Conservation (phyloP, 257 asterid species). For the Ilex asprella region DNA sequence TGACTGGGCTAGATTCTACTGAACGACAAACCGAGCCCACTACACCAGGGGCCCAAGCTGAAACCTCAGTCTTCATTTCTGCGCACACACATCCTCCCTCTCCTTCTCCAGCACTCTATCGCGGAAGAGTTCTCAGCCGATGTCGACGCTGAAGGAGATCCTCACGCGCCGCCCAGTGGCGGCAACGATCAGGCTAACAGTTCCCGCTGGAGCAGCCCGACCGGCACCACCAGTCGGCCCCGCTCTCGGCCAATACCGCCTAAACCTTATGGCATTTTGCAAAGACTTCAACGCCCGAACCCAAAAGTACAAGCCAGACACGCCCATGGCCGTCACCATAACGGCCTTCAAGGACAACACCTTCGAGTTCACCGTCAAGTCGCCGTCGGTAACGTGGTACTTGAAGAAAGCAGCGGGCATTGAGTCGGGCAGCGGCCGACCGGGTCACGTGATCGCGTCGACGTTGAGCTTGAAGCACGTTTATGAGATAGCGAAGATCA, state of each 20-base stretch:
- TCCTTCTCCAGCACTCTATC: no score
- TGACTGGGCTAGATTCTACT: no score
- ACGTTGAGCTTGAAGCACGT: conserved; percentile 63
- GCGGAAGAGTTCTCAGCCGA: not conserved
- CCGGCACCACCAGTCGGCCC: conserved; percentile 95
- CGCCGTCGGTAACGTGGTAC: conserved; percentile 84
- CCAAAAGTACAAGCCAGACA: conserved; percentile 76
- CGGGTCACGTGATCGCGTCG: conserved; percentile 71
- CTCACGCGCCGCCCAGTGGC: conserved; percentile 79
- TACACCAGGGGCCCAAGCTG: no score
- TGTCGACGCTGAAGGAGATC: conserved; percentile 79
- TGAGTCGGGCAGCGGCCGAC: conserved; percentile 65
- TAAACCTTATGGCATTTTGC: conserved; percentile 90
- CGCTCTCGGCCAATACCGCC: conserved; percentile 73
- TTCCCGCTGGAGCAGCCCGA: conserved; percentile 80
- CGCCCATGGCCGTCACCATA: conserved; percentile 77
- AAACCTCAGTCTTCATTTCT: no score
- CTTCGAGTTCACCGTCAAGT: conserved; percentile 69
- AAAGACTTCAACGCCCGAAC: conserved; percentile 85
- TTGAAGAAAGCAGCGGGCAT: conserved; percentile 85
- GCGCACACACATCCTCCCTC: no score
- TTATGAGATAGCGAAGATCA: conserved; percentile 86
- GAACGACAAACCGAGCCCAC: no score
- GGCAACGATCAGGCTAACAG: conserved; percentile 84
- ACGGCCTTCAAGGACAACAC: conserved; percentile 77